These are phyloP conservation scores for Thecaphora frezii DNA, from an alignment of 1,284 basidiomycete species.

Conservation along the genomic window DNA sequence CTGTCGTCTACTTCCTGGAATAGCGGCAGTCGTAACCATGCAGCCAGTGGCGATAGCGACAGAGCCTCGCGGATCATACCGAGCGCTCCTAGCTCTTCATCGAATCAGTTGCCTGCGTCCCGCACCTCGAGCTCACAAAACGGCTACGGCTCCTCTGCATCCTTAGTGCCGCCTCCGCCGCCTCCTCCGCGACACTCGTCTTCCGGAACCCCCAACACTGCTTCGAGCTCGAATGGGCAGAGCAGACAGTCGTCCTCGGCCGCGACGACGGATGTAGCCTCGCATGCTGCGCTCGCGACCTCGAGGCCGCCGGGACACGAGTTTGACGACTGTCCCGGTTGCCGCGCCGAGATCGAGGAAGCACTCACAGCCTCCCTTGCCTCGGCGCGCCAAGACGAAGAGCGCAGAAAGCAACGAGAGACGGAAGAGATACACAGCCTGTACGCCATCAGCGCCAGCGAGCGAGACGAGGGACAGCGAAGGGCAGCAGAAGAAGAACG, in stretches of 20 bases:
- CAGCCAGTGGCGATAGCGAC: too few relatives aligned
- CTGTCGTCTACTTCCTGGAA: too few relatives aligned
- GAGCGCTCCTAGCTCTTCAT: too few relatives aligned
- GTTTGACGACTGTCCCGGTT: slow-evolving; percentile 32
- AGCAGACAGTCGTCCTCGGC: background rate
- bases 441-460: slow-evolving; percentile 17
- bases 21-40: too few relatives aligned
- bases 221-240: background rate
- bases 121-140: too few relatives aligned
- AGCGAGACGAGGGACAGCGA: slow-evolving; percentile 15
- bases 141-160: too few relatives aligned
- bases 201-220: too few relatives aligned
- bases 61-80: too few relatives aligned
- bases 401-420: slow-evolving; percentile 11
- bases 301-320: slow-evolving; percentile 4
- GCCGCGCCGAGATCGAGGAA: slow-evolving; percentile 31
- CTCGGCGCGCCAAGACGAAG: slow-evolving; percentile 20
- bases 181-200: too few relatives aligned
- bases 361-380: slow-evolving; percentile 30
- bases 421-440: slow-evolving; percentile 17
- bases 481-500: slow-evolving; percentile 28
- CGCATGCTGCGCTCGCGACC: too few relatives aligned
- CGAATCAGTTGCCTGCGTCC: too few relatives aligned
- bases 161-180: too few relatives aligned
- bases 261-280: background rate